These are phyloP conservation scores for Sarcodon sp. DNA, from an alignment of 768 basidiomycete genomes.

Conservation along the genomic window DNA sequence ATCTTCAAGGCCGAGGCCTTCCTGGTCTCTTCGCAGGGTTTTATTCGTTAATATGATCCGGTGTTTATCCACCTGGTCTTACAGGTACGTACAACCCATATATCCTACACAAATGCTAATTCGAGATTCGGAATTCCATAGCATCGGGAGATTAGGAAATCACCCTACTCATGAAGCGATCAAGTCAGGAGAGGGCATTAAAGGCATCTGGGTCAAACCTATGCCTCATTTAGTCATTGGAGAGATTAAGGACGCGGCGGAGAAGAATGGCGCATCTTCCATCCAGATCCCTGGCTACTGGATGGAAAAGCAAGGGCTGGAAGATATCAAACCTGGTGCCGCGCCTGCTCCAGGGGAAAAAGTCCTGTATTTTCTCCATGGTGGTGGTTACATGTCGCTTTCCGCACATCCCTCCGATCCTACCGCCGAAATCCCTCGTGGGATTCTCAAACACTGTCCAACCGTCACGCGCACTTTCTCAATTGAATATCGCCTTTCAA, in stretches of 20 bases:
- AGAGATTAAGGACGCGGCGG: constrained; percentile 9
- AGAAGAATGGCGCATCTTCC: constrained; percentile 4
- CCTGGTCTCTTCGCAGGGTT: constrained; percentile 6
- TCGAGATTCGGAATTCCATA: too few species aligned
- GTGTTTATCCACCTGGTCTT: too few species aligned
- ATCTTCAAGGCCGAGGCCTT: background rate
- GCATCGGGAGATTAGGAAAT: background rate
- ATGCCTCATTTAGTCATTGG: constrained; percentile 10
- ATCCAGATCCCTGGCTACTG: constrained; percentile 12
- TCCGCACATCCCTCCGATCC: constrained; percentile 45
- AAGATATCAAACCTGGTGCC: constrained; percentile 13
- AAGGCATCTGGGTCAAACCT: constrained; percentile 7
- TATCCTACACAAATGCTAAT: too few species aligned
- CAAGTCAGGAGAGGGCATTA: background rate
- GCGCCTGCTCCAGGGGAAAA: constrained; percentile 36
- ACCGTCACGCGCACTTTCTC: constrained; percentile 36
- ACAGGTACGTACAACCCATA: too few species aligned
- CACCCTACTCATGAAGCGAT: background rate
- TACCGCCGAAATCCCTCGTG: constrained; percentile 30
- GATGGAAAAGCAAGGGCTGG: constrained; percentile 7
- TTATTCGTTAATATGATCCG: constrained; percentile 7
- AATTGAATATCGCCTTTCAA: constrained; percentile 62
- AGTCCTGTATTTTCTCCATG: constrained; percentile 45
- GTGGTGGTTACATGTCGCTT: constrained; percentile 40
- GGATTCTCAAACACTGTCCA: constrained; percentile 31